Evolutionary conservation across 495 filamentous ascomycete genomes (phyloP).

Genomic region (Peziza echinospora): DNA sequence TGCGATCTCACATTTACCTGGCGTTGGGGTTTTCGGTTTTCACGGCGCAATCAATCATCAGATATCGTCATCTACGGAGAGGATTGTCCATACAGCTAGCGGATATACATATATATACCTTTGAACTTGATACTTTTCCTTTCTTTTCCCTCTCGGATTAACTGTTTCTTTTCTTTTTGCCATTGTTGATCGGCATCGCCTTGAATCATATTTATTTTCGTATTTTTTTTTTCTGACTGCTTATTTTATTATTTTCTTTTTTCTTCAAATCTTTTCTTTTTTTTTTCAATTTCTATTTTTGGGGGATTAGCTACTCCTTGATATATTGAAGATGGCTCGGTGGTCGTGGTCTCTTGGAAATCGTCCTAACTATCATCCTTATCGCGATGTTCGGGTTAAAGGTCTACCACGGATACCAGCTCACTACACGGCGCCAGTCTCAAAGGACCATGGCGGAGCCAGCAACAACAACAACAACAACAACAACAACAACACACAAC

Average conservation of each 20-base stretch:
- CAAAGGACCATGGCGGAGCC: background rate
- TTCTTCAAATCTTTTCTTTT: slow-evolving; percentile 6
- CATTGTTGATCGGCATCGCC: no score
- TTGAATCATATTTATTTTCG: slow-evolving; percentile 6
- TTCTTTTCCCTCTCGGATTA: no score
- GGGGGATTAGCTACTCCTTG: slow-evolving; percentile 9
- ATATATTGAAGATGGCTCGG: slow-evolving; percentile 8
- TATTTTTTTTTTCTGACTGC: slow-evolving; percentile 3
- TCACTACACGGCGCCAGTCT: background rate
- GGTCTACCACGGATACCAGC: background rate
- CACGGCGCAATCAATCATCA: no score
- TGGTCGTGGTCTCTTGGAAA: slow-evolving; percentile 11
- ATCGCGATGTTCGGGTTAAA: slow-evolving; percentile 8
- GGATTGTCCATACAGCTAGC: no score
- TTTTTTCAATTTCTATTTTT: slow-evolving; percentile 6
- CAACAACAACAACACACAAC: no score
- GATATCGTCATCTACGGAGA: no score
- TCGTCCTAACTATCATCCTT: slow-evolving; percentile 8
- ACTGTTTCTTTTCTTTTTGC: no score
- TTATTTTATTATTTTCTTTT: slow-evolving; percentile 4
- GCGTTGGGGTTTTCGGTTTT: no score
- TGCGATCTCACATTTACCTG: no score
- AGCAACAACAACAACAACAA: no score
- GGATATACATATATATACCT: no score
- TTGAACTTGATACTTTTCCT: no score